Conservation (phyloP, 148 eudicot species). For the Rhododendron henanense region DNA sequence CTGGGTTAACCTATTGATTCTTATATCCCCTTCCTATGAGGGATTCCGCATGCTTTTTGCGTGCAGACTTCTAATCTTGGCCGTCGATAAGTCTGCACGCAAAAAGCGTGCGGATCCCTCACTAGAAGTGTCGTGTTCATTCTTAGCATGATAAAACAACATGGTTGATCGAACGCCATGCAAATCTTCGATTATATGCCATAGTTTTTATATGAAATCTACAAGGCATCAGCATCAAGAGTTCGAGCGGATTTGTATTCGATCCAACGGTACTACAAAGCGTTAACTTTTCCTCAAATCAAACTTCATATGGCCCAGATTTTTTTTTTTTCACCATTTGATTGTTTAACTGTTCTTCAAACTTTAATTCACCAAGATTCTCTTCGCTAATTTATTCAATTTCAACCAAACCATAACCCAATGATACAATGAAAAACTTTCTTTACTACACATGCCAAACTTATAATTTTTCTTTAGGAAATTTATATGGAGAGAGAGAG, state of each 20-base stretch:
- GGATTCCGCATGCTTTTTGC: no score
- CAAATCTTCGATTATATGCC: background rate
- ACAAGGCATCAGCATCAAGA: background rate
- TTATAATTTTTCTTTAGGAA: no score
- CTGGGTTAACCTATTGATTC: no score
- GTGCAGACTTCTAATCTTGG: no score
- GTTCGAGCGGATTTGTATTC: background rate
- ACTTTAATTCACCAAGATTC: background rate
- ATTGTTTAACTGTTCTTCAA: background rate
- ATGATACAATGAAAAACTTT: background rate
- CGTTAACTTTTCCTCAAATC: no score
- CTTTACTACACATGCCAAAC: background rate
- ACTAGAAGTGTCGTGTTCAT: no score
- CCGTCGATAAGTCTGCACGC: no score
- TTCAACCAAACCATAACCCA: background rate
- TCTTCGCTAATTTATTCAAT: background rate
- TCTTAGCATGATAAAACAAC: background rate
- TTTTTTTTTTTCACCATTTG: background rate
- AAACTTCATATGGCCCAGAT: background rate
- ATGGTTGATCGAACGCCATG: background rate
- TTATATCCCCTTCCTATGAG: no score
- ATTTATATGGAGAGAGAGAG: no score
- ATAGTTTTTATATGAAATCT: background rate
- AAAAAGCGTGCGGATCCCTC: no score
- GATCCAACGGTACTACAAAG: background rate